phyloP scores from a whole-genome alignment of 805 yeast species.

The Cyberlindnera subsufficiens region DNA sequence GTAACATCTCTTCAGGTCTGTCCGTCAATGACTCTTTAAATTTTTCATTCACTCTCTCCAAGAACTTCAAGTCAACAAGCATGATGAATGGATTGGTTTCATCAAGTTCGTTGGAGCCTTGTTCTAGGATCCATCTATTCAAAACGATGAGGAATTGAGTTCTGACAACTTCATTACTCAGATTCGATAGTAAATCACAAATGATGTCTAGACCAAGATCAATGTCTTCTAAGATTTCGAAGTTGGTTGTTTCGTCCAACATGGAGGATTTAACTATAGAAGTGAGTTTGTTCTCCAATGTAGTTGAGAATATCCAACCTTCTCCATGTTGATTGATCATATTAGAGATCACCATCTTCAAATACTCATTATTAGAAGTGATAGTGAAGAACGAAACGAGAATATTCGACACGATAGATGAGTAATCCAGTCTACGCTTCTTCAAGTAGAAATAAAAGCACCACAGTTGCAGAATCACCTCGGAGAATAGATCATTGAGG shows the following conservation, averaged over 20 bases:
- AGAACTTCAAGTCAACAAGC: conserved; percentile 53
- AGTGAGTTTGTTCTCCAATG: conserved; percentile 31
- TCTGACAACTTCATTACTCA: conserved; percentile 43
- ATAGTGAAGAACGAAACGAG: conserved; percentile 28
- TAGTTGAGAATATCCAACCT: conserved; percentile 30
- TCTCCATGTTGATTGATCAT: conserved; percentile 28
- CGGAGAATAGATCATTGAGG: conserved; percentile 25
- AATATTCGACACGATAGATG: conserved; percentile 26
- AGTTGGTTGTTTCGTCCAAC: conserved; percentile 11
- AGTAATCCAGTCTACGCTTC: conserved; percentile 24
- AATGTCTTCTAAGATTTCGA: conserved; percentile 34
- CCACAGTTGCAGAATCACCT: conserved; percentile 30
- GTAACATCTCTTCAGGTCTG: conserved; percentile 50
- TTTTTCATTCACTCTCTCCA: conserved; percentile 54
- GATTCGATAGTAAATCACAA: conserved; percentile 38
- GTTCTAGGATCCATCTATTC: conserved; percentile 50
- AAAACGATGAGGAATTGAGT: conserved; percentile 45
- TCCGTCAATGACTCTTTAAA: conserved; percentile 45
- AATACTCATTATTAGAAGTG: conserved; percentile 22
- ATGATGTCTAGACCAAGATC: conserved; percentile 38
- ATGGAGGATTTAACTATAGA: conserved; percentile 22
- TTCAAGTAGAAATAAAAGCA: conserved; percentile 29
- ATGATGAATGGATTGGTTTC: conserved; percentile 45
- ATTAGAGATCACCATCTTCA: conserved; percentile 25
- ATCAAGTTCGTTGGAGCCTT: conserved; percentile 7